Evolutionary conservation across 2,329 filamentous ascomycete genomes (phyloP).

Genomic region (Arthroderma uncinatum): DNA sequence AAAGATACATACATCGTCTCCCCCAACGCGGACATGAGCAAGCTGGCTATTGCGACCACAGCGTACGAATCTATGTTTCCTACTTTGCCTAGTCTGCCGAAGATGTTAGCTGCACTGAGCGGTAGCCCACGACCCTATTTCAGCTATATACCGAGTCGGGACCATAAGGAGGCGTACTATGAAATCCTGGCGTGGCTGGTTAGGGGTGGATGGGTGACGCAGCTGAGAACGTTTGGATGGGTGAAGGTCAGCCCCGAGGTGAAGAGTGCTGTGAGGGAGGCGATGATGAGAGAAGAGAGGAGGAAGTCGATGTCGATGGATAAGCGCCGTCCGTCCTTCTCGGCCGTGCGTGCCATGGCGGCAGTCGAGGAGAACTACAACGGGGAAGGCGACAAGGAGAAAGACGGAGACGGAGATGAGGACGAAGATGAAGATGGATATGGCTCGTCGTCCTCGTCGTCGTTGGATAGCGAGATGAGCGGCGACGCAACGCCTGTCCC

Average conservation of each 20-base stretch:
- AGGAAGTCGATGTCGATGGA: slow-evolving; percentile 33
- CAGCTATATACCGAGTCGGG: slow-evolving; percentile 71
- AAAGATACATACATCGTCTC: slow-evolving; percentile 86
- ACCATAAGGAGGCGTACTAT: slow-evolving; percentile 78
- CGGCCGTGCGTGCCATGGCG: background rate
- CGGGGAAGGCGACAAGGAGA: slow-evolving; percentile 6
- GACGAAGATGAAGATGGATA: slow-evolving; percentile 19
- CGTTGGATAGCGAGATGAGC: slow-evolving; percentile 28
- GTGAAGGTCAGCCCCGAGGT: slow-evolving; percentile 74
- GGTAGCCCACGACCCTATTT: slow-evolving; percentile 73
- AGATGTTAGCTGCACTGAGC: slow-evolving; percentile 76
- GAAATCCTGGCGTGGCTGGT: slow-evolving; percentile 88
- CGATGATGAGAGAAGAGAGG: slow-evolving; percentile 55
- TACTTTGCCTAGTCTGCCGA: slow-evolving; percentile 67
- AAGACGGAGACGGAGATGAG: slow-evolving; percentile 16
- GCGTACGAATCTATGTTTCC: slow-evolving; percentile 72
- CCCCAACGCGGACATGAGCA: slow-evolving; percentile 70
- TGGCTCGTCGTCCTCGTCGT: slow-evolving; percentile 28
- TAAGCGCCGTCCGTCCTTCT: slow-evolving; percentile 5
- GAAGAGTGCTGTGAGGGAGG: slow-evolving; percentile 65
- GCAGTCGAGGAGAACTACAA: background rate
- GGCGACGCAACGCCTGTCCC: slow-evolving; percentile 30
- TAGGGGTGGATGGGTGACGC: slow-evolving; percentile 84
- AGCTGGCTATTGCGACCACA: slow-evolving; percentile 56
- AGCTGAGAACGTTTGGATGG: slow-evolving; percentile 84